A percentile compares a stretch with the other conserved stretches of the same genome.
phyloP scores from a whole-genome alignment of 345 rosid species.

The Triadica sebifera region DNA sequence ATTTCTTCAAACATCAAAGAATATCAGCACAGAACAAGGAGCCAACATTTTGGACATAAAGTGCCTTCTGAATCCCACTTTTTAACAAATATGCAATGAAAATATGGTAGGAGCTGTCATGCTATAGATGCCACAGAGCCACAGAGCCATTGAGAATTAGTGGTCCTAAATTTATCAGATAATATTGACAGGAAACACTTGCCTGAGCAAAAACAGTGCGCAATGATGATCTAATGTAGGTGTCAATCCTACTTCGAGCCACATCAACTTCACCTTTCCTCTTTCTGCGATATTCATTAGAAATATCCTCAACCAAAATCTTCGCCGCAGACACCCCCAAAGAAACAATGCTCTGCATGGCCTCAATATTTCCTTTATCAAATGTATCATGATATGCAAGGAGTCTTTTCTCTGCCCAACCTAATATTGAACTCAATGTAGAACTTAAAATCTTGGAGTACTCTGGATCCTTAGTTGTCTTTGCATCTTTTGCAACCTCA shows the following conservation, averaged over 20 bases:
- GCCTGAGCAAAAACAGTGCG: constrained; percentile 99
- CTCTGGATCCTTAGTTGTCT: constrained; percentile 78
- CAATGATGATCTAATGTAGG: constrained; percentile 93
- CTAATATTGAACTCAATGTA: constrained; percentile 73
- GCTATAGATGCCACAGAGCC: constrained; percentile 16
- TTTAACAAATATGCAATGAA: not conserved
- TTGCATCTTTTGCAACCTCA: constrained; percentile 94
- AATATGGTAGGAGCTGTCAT: not conserved
- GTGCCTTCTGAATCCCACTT: not conserved
- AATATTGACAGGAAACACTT: constrained; percentile 34
- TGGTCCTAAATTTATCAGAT: not conserved
- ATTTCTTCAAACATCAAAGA: not conserved
- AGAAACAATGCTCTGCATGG: constrained; percentile 86
- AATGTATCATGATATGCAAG: constrained; percentile 97
- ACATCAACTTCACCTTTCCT: constrained; percentile 86
- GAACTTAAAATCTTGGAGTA: constrained; percentile 82
- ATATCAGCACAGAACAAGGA: not conserved
- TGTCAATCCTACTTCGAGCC: constrained; percentile 77
- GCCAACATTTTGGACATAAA: not conserved
- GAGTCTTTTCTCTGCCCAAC: constrained; percentile 97
- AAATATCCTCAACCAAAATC: constrained; percentile 90
- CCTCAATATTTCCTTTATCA: constrained; percentile 56
- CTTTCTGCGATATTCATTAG: constrained; percentile 86
- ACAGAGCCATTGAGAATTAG: not conserved
- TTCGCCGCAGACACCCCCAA: constrained; percentile 84